A percentile compares a stretch with the other conserved stretches of the same genome.
phyloP scores from a whole-genome alignment of 345 rosid genomes.

The Citropsis articulata region DNA sequence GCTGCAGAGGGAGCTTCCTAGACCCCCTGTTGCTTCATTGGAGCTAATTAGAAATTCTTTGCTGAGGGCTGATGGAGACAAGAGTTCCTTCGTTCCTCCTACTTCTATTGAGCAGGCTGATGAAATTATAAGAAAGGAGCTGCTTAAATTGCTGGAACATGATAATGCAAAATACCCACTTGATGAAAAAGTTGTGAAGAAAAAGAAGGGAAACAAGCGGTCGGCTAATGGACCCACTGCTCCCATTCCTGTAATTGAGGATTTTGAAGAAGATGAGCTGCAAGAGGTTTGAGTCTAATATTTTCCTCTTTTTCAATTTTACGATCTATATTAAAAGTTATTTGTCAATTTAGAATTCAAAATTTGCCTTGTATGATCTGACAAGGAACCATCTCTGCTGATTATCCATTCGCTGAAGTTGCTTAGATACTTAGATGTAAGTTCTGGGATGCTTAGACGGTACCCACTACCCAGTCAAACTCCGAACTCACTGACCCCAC shows the following conservation, averaged over 20 bases:
- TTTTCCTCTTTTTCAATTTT: background rate
- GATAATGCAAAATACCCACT: conserved; percentile 99
- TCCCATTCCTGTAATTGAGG: conserved; percentile 62
- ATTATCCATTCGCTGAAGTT: background rate
- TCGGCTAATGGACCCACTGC: conserved; percentile 48
- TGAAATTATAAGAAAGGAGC: conserved; percentile 82
- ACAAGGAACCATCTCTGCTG: background rate
- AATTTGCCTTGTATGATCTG: background rate
- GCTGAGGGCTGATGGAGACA: conserved; percentile 78
- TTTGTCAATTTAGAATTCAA: background rate
- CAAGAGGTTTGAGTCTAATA: conserved; percentile 50
- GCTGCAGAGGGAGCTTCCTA: conserved; percentile 93
- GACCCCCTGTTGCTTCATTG: conserved; percentile 90
- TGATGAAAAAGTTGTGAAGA: conserved; percentile 68
- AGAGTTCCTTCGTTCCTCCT: conserved; percentile 93
- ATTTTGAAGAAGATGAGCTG: conserved; percentile 79
- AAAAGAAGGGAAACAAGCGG: conserved; percentile 73
- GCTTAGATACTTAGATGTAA: background rate
- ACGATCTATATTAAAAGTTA: background rate
- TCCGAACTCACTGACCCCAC: background rate
- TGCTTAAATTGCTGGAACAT: conserved; percentile 72
- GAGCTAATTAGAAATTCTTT: conserved; percentile 81
- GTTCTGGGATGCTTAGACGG: background rate
- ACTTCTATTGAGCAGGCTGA: conserved; percentile 84
- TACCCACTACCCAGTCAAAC: background rate